These are phyloP conservation scores for Chaetomium fimeti DNA, from an alignment of 495 filamentous ascomycete species.

Conservation along the genomic window DNA sequence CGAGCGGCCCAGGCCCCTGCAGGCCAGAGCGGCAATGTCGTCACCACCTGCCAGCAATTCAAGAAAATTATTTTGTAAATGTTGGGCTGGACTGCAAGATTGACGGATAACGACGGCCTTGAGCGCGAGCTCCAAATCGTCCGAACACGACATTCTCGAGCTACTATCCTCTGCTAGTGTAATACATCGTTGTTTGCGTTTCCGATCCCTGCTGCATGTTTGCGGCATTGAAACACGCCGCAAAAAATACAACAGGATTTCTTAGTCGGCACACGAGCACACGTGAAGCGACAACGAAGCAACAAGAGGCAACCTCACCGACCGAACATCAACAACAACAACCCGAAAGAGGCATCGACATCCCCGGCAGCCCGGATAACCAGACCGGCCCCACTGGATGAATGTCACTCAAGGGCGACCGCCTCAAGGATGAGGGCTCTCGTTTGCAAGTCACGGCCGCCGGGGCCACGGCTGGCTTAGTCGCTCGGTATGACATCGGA, in stretches of 20 bases:
- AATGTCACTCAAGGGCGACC: conserved; percentile 46
- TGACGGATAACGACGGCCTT: not conserved
- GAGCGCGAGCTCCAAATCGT: not conserved
- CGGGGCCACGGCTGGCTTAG: conserved; percentile 81
- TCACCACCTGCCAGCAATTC: conserved; percentile 3
- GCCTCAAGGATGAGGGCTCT: conserved; percentile 93
- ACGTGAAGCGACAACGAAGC: too few relatives aligned
- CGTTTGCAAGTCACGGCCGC: conserved; percentile 76
- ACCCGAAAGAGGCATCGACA: not conserved
- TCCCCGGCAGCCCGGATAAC: not conserved
- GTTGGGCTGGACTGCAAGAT: not conserved
- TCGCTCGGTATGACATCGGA: conserved; percentile 70
- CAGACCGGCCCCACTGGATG: conserved; percentile 26
- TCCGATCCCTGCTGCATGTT: too few relatives aligned
- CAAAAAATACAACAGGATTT: too few relatives aligned
- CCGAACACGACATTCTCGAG: too few relatives aligned
- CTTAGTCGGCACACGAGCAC: too few relatives aligned
- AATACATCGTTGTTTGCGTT: too few relatives aligned
- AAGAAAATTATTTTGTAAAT: not conserved
- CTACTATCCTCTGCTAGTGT: too few relatives aligned
- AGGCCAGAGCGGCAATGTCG: conserved; percentile 19
- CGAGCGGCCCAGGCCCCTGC: not conserved
- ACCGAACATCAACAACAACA: too few relatives aligned
- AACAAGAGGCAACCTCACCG: too few relatives aligned
- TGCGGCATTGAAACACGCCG: too few relatives aligned